Percentiles rank a stretch among this genome's conserved stretches.
phyloP scores from a whole-genome alignment of 2,329 filamentous ascomycete genomes.

The Botrytis tulipae region DNA sequence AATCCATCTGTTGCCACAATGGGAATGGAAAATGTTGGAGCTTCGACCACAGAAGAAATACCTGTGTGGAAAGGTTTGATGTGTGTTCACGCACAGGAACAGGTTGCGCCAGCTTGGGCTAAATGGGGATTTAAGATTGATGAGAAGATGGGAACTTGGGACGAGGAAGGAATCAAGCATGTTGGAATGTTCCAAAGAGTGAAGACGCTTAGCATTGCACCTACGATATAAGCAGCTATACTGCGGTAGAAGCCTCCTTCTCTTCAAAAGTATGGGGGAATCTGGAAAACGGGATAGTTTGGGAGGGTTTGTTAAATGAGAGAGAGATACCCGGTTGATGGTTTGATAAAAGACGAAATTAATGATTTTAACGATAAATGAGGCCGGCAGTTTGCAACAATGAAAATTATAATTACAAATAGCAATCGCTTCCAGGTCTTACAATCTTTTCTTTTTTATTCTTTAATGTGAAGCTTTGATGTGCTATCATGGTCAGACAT shows the following conservation, averaged over 20 bases:
- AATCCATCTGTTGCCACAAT: slow-evolving; percentile 44
- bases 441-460: neutral
- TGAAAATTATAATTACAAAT: neutral
- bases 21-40: slow-evolving; percentile 46
- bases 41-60: slow-evolving; percentile 42
- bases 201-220: slow-evolving; percentile 33
- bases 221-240: neutral
- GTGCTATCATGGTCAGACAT: neutral
- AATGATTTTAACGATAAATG: neutral
- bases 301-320: neutral
- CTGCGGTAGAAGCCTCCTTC: neutral
- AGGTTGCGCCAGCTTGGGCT: slow-evolving; percentile 63
- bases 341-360: neutral
- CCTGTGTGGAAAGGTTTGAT: slow-evolving; percentile 71
- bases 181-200: slow-evolving; percentile 74
- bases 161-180: slow-evolving; percentile 82
- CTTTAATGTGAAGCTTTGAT: neutral
- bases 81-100: slow-evolving; percentile 75
- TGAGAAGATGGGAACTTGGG: slow-evolving; percentile 71
- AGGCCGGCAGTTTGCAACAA: neutral
- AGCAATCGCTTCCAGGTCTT: neutral
- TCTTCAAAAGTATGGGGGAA: neutral
- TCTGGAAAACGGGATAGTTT: neutral
- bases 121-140: slow-evolving; percentile 74
- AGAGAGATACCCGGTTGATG: neutral